These are phyloP conservation scores for Ascochyta viciae-villosae DNA, from an alignment of 2,329 filamentous ascomycete genomes.

Conservation along the genomic window DNA sequence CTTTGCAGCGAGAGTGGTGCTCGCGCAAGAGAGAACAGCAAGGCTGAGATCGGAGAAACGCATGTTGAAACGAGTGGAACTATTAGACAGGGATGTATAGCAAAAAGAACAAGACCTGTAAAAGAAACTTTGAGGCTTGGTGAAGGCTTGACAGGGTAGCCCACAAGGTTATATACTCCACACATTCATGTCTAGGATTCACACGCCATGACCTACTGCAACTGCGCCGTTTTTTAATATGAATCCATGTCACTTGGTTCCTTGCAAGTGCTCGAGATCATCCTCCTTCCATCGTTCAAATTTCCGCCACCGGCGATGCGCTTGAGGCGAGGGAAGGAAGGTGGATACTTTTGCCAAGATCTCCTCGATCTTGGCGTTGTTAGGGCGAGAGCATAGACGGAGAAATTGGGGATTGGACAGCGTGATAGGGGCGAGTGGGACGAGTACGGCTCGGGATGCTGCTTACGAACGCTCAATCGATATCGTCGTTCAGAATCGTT, in stretches of 20 bases:
- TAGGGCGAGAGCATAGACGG: constrained; percentile 17
- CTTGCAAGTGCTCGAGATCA: constrained; percentile 15
- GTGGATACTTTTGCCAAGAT: constrained; percentile 9
- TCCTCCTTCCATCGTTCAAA: constrained; percentile 19
- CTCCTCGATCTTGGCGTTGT: constrained; percentile 1
- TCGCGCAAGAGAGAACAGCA: constrained; percentile 29
- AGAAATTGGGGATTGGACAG: constrained; percentile 36
- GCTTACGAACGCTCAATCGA: not conserved
- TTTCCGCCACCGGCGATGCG: constrained; percentile 24
- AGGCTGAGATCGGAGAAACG: constrained; percentile 34
- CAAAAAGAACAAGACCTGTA: constrained; percentile 8
- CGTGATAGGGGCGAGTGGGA: constrained; percentile 1
- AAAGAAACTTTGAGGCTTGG: constrained; percentile 8
- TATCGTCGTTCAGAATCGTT: not conserved
- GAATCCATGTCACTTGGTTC: constrained; percentile 19
- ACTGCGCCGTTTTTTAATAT: constrained; percentile 19
- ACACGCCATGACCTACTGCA: constrained; percentile 7
- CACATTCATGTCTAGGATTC: not conserved
- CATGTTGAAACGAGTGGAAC: constrained; percentile 26
- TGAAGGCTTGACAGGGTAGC: constrained; percentile 8
- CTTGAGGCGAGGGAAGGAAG: constrained; percentile 17
- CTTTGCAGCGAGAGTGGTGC: constrained; percentile 33
- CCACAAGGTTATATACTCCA: constrained; percentile 12
- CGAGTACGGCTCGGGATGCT: not conserved
- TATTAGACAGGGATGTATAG: constrained; percentile 18